Conservation (phyloP, 345 rosid species). For the Lepidium africanum region DNA sequence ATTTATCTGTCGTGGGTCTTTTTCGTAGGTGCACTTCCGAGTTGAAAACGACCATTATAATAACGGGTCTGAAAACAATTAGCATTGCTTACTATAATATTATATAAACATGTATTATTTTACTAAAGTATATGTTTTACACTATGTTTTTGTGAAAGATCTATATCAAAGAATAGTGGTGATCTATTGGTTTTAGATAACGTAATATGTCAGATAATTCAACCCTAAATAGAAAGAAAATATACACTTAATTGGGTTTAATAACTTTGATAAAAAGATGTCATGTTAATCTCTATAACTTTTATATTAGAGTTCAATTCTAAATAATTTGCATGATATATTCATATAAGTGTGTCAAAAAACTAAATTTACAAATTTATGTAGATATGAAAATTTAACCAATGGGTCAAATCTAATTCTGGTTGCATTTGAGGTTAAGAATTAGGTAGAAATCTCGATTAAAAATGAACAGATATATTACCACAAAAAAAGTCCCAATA, state of each 20-base stretch:
- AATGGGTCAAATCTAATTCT: no score
- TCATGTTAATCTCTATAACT: no score
- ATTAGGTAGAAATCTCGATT: not conserved
- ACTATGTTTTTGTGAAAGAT: not conserved
- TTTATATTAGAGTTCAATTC: no score
- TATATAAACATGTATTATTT: not conserved
- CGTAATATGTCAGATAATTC: not conserved
- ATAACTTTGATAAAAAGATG: not conserved
- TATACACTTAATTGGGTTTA: not conserved
- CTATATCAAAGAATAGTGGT: not conserved
- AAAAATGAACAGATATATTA: not conserved
- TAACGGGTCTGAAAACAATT: not conserved
- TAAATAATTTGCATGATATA: no score
- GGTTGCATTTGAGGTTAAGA: not conserved
- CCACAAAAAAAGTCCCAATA: slow-evolving; percentile 13
- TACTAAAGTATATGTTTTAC: not conserved
- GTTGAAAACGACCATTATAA: slow-evolving; percentile 20
- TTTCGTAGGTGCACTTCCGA: slow-evolving; percentile 20
- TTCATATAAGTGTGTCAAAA: no score
- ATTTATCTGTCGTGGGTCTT: slow-evolving; percentile 19
- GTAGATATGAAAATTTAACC: no score
- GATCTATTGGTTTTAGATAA: not conserved
- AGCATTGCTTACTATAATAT: not conserved
- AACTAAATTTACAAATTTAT: no score
- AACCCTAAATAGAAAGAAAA: not conserved